Percentiles rank a stretch among this genome's conserved stretches.
phyloP scores from a whole-genome alignment of 345 rosid genomes.

The Citrus reticulata region DNA sequence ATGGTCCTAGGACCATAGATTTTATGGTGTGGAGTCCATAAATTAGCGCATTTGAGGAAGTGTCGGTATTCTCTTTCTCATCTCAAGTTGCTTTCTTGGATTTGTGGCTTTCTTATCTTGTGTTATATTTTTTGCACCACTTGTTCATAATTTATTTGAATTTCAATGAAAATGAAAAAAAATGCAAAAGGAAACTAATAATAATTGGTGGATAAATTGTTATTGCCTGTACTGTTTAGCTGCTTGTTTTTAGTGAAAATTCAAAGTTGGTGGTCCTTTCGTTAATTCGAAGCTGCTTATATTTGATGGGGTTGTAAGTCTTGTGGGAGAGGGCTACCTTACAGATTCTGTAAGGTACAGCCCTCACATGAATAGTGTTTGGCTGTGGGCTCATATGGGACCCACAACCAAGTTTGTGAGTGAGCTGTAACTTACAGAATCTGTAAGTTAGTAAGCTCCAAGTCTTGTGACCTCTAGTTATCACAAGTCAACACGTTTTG shows the following conservation, averaged over 20 bases:
- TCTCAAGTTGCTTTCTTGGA: constrained; percentile 17
- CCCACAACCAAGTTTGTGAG: no score
- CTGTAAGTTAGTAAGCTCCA: no score
- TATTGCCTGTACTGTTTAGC: not conserved
- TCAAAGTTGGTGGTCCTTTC: not conserved
- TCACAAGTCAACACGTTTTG: constrained; percentile 22
- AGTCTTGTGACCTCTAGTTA: not conserved
- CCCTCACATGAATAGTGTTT: no score
- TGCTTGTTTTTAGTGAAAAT: not conserved
- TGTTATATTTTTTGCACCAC: constrained; percentile 17
- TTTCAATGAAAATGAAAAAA: no score
- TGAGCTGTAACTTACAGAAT: no score
- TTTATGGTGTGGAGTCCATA: not conserved
- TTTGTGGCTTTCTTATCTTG: constrained; percentile 25
- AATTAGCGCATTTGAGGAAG: constrained; percentile 12
- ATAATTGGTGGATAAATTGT: constrained; percentile 9
- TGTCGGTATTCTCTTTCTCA: constrained; percentile 1
- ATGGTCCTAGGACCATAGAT: not conserved
- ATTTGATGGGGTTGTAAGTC: not conserved
- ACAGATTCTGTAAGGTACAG: no score
- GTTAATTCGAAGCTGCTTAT: constrained; percentile 6
- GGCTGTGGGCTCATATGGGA: no score
- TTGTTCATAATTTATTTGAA: constrained; percentile 10
- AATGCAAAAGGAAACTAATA: not conserved
- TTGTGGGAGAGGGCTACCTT: no score